Conservation (phyloP, 345 rosid genomes). For the Murraya paniculata region DNA sequence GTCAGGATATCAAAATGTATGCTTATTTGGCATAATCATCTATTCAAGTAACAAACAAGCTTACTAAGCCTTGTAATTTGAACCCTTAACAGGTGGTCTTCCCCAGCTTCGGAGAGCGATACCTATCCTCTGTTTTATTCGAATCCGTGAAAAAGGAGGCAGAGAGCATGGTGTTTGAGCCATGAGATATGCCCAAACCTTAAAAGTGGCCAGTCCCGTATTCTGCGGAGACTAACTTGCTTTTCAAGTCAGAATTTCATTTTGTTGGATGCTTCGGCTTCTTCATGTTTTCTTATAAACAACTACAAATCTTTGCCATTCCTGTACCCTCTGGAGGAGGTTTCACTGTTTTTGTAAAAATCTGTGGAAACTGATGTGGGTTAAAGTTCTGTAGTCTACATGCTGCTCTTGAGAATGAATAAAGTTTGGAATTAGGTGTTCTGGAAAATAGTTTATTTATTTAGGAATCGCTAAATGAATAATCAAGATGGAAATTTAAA, state of each 20-base stretch:
- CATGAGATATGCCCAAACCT: constrained; percentile 8
- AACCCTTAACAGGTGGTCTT: constrained; percentile 42
- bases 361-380: not conserved
- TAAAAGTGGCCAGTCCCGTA: constrained; percentile 1
- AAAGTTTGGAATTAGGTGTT: not conserved
- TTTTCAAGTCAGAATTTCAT: not conserved
- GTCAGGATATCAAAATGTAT: not conserved
- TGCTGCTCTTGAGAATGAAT: not conserved
- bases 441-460: not conserved
- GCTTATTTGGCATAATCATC: not conserved
- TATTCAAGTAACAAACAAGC: not conserved
- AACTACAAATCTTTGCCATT: not conserved
- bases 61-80: not conserved
- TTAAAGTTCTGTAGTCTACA: not conserved
- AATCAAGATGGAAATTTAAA: not conserved
- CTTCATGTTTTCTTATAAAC: not conserved
- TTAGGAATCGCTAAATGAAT: not conserved
- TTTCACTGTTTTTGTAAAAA: not conserved
- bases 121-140: constrained; percentile 34
- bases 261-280: not conserved
- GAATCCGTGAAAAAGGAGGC: constrained; percentile 33
- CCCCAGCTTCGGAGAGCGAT: constrained; percentile 48
- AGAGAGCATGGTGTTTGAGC: constrained; percentile 26
- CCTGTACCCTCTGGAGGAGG: not conserved
- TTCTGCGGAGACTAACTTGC: constrained; percentile 2